Conservation (phyloP, 768 basidiomycete genomes). For the Lactarius quietus region DNA sequence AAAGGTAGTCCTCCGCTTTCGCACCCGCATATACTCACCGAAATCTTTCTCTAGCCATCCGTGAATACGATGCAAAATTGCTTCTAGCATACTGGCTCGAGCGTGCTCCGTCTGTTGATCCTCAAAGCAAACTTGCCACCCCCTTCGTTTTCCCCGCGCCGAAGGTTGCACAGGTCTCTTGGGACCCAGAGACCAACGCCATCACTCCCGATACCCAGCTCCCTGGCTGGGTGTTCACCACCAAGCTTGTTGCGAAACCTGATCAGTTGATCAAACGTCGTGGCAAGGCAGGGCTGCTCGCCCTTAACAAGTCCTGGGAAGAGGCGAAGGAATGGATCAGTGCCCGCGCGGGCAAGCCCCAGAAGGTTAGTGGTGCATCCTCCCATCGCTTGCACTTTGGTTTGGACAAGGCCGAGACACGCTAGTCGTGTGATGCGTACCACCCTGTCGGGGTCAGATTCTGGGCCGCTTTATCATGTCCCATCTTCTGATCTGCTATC, state of each 20-base stretch:
- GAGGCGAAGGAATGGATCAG: constrained; percentile 86
- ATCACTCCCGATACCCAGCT: constrained; percentile 58
- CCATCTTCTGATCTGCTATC: constrained; percentile 5
- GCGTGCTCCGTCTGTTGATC: constrained; percentile 76
- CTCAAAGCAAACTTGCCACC: constrained; percentile 50
- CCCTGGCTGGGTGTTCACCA: constrained; percentile 78
- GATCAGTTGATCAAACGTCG: constrained; percentile 99
- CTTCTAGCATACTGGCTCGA: constrained; percentile 96
- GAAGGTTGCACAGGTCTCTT: constrained; percentile 83
- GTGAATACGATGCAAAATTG: constrained; percentile 99
- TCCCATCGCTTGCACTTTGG: constrained; percentile 4
- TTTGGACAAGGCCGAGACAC: constrained; percentile 17
- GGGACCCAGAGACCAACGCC: constrained; percentile 67
- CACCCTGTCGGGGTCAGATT: not conserved
- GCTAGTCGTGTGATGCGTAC: not conserved
- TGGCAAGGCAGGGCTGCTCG: constrained; percentile 94
- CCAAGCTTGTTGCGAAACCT: constrained; percentile 92
- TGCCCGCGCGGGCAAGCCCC: constrained; percentile 86
- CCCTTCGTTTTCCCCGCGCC: constrained; percentile 62
- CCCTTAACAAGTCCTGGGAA: constrained; percentile 89
- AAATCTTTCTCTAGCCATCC: constrained; percentile 54
- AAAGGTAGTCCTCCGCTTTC: constrained; percentile 16
- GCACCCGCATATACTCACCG: constrained; percentile 15
- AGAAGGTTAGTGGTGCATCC: constrained; percentile 55
- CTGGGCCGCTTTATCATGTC: constrained; percentile 3